Evolutionary conservation across 768 basidiomycete genomes (phyloP).

Genomic region (Xerocomellus dryophilus): DNA sequence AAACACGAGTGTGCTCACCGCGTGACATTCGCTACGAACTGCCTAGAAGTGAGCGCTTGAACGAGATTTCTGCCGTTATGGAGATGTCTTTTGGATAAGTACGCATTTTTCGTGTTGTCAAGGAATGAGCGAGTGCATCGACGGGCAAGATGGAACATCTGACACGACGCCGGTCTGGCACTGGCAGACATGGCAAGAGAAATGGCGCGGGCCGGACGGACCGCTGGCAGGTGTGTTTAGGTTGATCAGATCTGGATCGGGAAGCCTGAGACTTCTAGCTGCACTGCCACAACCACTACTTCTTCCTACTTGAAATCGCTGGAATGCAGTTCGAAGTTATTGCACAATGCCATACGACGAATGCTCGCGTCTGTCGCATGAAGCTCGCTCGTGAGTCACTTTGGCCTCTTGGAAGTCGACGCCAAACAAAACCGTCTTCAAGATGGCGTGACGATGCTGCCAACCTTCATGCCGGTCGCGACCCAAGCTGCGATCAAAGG

Average conservation of each 20-base stretch:
- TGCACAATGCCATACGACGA: conserved; percentile 77
- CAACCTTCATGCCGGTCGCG: conserved; percentile 93
- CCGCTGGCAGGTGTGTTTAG: neutral
- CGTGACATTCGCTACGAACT: conserved; percentile 37
- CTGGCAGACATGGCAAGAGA: too few relatives aligned
- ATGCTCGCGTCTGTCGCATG: conserved; percentile 84
- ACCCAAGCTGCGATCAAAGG: conserved; percentile 93
- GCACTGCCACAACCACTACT: conserved; percentile 14
- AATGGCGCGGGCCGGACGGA: conserved; percentile 14
- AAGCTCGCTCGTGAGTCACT: conserved; percentile 63
- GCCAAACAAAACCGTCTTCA: conserved; percentile 1
- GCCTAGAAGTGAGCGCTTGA: conserved; percentile 33
- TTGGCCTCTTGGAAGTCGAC: conserved; percentile 3
- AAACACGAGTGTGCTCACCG: conserved; percentile 24
- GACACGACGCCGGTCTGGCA: neutral
- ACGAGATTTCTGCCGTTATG: conserved; percentile 26
- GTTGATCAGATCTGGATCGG: neutral
- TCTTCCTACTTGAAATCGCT: neutral
- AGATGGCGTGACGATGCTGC: conserved; percentile 82
- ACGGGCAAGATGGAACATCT: conserved; percentile 24
- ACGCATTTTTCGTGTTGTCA: neutral
- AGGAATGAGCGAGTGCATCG: conserved; percentile 13
- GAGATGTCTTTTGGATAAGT: conserved; percentile 10
- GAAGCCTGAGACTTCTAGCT: neutral
- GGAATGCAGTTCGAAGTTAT: conserved; percentile 79